Evolutionary conservation across 1,139 yeast species (phyloP), one percentile per base, ranked within the genome.

Genomic region (Kazachstania sp.): DNA sequence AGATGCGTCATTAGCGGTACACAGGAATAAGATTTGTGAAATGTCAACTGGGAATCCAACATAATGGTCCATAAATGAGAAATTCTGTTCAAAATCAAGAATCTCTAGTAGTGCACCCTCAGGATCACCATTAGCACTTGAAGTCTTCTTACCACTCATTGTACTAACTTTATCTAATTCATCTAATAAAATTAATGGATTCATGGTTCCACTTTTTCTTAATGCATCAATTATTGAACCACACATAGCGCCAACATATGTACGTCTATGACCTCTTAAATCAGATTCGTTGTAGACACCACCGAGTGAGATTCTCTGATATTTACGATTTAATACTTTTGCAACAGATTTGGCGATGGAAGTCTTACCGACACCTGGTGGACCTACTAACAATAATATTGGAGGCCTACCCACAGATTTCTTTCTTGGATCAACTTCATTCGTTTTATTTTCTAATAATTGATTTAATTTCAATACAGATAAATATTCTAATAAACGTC

Each of bases 261-360:
- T 92, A 71, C 97, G 81, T 70, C 97, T 78, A 63, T 92, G 97
- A 55, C 98, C 98, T 65, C 92, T 86, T 53, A 92, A 86, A 70
- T 92, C 97, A 42, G 95, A 94, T 44, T 88, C 97, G 70, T 92
- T 97, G 51, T 86, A 83, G 59, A 90, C 81, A 64, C 98, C 98
- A 65, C 98, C 98, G 63, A 92, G 90, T 34, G 96, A 87, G 64
- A 92, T 84, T 63, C 97, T 76, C 58, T 86, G 87, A 61, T 88
- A 88, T 59, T 85, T 80, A 58, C 97, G 78, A 61, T 86, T 79
- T 56, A 92, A 75, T 0, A 97, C 83, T 56, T 83, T 83, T 8
- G 97, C 97, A 60, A 92, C 86, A 0, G 96, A 87, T 65, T 81
- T 84, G 3, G 83, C 83, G 44, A 79, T 63, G 0, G 97, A 81